Conservation (phyloP, 108 stramenopile genomes). For the Mayamaea pseudoterrestris region DNA sequence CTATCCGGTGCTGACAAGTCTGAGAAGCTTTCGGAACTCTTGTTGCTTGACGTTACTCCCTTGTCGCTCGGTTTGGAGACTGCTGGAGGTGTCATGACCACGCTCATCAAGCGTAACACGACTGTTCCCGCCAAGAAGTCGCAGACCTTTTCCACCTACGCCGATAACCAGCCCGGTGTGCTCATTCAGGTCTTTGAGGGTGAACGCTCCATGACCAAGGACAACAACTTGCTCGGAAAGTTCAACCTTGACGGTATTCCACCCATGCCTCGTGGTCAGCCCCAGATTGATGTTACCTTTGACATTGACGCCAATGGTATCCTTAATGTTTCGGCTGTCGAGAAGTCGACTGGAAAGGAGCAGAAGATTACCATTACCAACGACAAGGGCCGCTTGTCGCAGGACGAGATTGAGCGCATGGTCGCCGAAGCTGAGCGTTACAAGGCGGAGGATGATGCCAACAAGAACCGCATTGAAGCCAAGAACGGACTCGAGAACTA, state of each 20-base stretch:
- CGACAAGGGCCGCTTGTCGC: conserved; percentile 97
- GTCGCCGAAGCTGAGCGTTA: conserved; percentile 96
- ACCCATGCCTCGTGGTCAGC: conserved; percentile 99
- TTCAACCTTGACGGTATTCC: conserved; percentile 98
- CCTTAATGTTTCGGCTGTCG: conserved; percentile 85
- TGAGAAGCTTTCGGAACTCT: conserved; percentile 92
- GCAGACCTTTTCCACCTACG: conserved; percentile 97
- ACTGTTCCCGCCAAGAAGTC: conserved; percentile 98
- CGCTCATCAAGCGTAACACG: conserved; percentile 49
- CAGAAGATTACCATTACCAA: conserved; percentile 99
- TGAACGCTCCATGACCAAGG: conserved; percentile 98
- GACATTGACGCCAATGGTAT: conserved; percentile 95
- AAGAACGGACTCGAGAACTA: conserved; percentile 97
- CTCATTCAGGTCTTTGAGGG: conserved; percentile 99
- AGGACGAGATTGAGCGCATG: conserved; percentile 99
- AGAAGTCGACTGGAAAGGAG: conserved; percentile 99
- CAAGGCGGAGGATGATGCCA: conserved; percentile 97
- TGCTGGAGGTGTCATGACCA: conserved; percentile 93
- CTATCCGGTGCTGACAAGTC: conserved; percentile 88
- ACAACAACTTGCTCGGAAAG: conserved; percentile 99
- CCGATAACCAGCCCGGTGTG: conserved; percentile 99
- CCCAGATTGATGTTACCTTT: conserved; percentile 98
- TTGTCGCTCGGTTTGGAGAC: conserved; percentile 97
- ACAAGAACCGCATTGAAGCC: conserved; percentile 89
- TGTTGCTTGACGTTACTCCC: conserved; percentile 97